Percentiles rank a stretch among this genome's conserved stretches.
Evolutionary conservation across 768 basidiomycete genomes (phyloP).

Genomic region (Daedaleopsis nitida): DNA sequence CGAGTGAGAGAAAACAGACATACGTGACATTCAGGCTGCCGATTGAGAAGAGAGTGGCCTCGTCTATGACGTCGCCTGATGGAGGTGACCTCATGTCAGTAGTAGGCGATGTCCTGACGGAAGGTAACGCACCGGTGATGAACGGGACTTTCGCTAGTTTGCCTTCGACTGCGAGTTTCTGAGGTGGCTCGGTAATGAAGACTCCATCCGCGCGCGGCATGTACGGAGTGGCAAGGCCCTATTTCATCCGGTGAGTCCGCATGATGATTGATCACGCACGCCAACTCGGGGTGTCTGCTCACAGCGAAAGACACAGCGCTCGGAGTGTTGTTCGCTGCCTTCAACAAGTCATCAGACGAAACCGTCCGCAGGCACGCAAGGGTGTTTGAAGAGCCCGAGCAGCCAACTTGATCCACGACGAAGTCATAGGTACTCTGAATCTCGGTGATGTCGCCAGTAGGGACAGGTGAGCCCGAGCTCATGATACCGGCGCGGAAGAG

Average conservation of each 20-base stretch:
- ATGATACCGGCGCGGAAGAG: slow-evolving; percentile 26
- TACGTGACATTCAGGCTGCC: slow-evolving; percentile 33
- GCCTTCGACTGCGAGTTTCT: slow-evolving; percentile 43
- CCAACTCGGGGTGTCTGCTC: not conserved
- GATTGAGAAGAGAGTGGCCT: slow-evolving; percentile 49
- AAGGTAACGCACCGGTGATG: slow-evolving; percentile 39
- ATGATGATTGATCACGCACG: too few relatives aligned
- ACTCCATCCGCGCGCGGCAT: slow-evolving; percentile 51
- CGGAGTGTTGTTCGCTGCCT: slow-evolving; percentile 36
- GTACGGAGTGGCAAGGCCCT: slow-evolving; percentile 39
- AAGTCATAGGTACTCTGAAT: slow-evolving; percentile 10
- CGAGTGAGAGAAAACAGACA: not conserved
- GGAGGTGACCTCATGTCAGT: not conserved
- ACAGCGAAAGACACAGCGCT: slow-evolving; percentile 29
- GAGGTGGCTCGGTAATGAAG: slow-evolving; percentile 45
- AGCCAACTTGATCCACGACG: slow-evolving; percentile 14
- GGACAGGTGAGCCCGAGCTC: slow-evolving; percentile 15
- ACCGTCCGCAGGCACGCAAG: slow-evolving; percentile 36
- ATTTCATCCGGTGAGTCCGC: not conserved
- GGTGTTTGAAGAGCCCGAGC: slow-evolving; percentile 10
- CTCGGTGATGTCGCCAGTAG: slow-evolving; percentile 5
- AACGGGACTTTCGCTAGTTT: slow-evolving; percentile 51
- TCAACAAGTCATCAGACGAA: slow-evolving; percentile 32
- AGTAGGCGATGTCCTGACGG: not conserved
- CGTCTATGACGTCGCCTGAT: slow-evolving; percentile 44